phyloP scores from a whole-genome alignment of 768 basidiomycete species.

The Amanita brunnescens region DNA sequence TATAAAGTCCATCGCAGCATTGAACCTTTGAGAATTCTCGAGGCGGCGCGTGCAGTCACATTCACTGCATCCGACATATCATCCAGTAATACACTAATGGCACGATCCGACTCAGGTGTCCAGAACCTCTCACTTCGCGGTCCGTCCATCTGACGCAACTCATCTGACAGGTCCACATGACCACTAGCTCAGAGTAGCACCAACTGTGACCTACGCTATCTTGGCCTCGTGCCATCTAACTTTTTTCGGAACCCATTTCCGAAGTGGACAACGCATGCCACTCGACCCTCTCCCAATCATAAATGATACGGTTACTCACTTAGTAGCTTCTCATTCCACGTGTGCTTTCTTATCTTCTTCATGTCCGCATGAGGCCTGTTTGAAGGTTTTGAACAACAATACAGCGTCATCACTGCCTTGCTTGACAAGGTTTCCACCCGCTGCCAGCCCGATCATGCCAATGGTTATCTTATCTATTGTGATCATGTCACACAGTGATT shows the following conservation, averaged over 20 bases:
- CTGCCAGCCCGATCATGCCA: too few relatives aligned
- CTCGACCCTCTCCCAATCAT: neutral
- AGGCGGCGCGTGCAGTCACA: too few relatives aligned
- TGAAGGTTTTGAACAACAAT: neutral
- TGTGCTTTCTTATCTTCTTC: neutral
- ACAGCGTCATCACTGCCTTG: too few relatives aligned
- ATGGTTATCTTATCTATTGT: too few relatives aligned
- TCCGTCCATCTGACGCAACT: neutral
- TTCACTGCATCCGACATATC: neutral
- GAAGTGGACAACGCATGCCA: neutral
- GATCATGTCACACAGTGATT: too few relatives aligned
- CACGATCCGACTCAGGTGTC: too few relatives aligned
- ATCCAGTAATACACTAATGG: neutral
- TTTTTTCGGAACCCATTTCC: neutral
- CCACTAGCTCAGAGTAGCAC: neutral
- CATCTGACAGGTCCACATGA: neutral
- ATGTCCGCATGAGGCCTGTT: neutral
- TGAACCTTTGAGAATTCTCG: neutral
- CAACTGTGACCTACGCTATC: neutral
- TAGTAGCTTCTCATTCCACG: neutral
- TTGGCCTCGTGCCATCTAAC: neutral
- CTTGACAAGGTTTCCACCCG: too few relatives aligned
- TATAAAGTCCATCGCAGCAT: too few relatives aligned
- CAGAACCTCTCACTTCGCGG: neutral
- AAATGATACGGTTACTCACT: neutral